Evolutionary conservation across 768 basidiomycete species (phyloP).

Genomic region (Rhizopogon salebrosus): DNA sequence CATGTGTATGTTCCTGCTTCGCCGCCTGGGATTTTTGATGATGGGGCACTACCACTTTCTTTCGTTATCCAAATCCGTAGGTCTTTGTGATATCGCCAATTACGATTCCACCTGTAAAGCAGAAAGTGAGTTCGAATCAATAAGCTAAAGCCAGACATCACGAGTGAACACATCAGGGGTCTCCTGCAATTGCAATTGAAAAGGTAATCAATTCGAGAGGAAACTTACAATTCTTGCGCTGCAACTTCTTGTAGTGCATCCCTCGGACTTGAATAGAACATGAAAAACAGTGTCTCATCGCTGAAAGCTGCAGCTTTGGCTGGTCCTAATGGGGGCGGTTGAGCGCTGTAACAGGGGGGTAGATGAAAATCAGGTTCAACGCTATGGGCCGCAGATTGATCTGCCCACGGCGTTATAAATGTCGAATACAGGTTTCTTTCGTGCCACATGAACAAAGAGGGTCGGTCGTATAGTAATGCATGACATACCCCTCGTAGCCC

Average conservation of each 20-base stretch:
- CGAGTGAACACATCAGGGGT: not conserved
- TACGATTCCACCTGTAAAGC: conserved; percentile 72
- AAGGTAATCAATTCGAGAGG: conserved; percentile 5
- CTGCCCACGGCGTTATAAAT: conserved; percentile 96
- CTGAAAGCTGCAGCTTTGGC: conserved; percentile 79
- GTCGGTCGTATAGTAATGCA: conserved; percentile 14
- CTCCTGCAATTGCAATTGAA: not conserved
- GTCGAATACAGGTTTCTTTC: conserved; percentile 80
- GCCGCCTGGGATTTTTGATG: conserved; percentile 72
- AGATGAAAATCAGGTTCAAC: conserved; percentile 92
- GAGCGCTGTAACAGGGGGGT: conserved; percentile 89
- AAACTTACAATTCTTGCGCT: conserved; percentile 86
- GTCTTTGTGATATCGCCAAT: conserved; percentile 96
- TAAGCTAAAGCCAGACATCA: not conserved
- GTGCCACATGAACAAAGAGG: conserved; percentile 16
- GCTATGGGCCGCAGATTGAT: conserved; percentile 76
- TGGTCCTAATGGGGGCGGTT: conserved; percentile 79
- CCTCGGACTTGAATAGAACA: conserved; percentile 92
- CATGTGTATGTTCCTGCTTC: conserved; percentile 88
- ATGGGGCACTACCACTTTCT: conserved; percentile 72
- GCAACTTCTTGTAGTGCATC: conserved; percentile 93
- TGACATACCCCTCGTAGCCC: conserved; percentile 71
- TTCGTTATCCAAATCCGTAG: conserved; percentile 81
- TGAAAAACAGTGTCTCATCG: conserved; percentile 96
- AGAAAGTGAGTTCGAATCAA: conserved; percentile 4